Conservation (phyloP, 129 eudicot species). For the Escallonia rubra region DNA sequence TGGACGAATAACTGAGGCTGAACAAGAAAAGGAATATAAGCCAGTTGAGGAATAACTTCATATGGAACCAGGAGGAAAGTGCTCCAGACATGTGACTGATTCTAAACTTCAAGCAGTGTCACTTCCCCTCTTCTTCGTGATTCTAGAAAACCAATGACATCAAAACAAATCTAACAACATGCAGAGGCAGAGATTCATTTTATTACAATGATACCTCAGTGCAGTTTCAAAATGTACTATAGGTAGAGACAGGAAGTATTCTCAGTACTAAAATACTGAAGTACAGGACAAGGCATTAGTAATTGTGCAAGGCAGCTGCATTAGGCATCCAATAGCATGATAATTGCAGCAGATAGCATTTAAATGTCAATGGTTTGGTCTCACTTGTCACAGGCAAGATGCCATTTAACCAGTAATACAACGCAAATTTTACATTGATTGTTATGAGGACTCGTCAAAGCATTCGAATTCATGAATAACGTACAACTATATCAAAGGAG, state of each 20-base stretch:
- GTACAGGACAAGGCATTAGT: too few relatives aligned
- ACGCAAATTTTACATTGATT: too few relatives aligned
- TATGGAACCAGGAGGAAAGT: constrained; percentile 24
- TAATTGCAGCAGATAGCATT: too few relatives aligned
- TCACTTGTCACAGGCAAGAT: too few relatives aligned
- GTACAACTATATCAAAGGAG: too few relatives aligned
- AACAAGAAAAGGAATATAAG: constrained; percentile 39
- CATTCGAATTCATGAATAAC: too few relatives aligned
- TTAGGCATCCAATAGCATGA: too few relatives aligned
- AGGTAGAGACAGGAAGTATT: not conserved
- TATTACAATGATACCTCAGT: not conserved
- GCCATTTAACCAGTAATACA: too few relatives aligned
- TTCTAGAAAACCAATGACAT: constrained; percentile 8
- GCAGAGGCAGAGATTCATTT: not conserved
- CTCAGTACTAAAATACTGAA: not conserved
- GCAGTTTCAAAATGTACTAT: not conserved
- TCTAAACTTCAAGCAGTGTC: constrained; percentile 9
- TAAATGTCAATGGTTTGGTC: too few relatives aligned
- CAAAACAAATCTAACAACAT: not conserved
- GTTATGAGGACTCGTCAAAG: too few relatives aligned
- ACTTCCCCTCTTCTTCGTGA: constrained; percentile 24
- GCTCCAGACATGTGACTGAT: constrained; percentile 19
- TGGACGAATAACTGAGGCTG: constrained; percentile 31
- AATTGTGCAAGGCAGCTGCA: too few relatives aligned
- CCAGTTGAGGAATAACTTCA: constrained; percentile 24